Evolutionary conservation across 2,329 filamentous ascomycete genomes (phyloP), one percentile per base, ranked within the genome.

Genomic region (Microsporum canis): DNA sequence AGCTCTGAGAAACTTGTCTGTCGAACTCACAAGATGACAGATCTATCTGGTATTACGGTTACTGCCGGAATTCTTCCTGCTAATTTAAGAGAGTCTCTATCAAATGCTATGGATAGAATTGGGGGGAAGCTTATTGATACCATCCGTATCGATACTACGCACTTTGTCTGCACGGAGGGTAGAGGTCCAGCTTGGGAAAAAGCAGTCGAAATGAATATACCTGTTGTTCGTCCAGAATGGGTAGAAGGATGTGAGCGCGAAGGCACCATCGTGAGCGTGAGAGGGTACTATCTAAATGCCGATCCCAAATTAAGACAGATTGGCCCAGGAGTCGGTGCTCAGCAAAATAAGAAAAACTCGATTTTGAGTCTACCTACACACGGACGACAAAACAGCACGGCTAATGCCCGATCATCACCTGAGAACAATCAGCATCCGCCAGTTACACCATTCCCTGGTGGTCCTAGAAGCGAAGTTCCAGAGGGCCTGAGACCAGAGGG

Each of bases 21-120:
- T 62, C 85, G 88, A 70, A 99, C 94, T 53, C 94, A 99, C 79
- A 96, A 96, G 79, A 96, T 99, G 91, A 97, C 92, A 43, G 91
- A 99, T 73, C 80, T 99, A 58, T 91, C 88, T 66, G 94, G 94
- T 62, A 91, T 99, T 73, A 97, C 92, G 29, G 88, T 99, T 68
- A 96, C 92, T 1, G 87, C 91, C 0, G 94, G 94, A 58, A 83
- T 96, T 67, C 81, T 99, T 74, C 88, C 91, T 1, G 79, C 83
- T 5, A 78, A 85, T 59, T 79, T 87, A 60, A 85, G 84, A 71
- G 89, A 95, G 66, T 85, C 82, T 64, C 81, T 99, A 23, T 80
- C 82, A 55, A 81, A 80, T 53, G 89, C 91, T 1, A 84, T 96
- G 39, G 86, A 94, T 70, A 83, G 90, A 66, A 95, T 99, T 68